phyloP scores from a whole-genome alignment of 345 rosid genomes.

The Arabidopsis arenosa region DNA sequence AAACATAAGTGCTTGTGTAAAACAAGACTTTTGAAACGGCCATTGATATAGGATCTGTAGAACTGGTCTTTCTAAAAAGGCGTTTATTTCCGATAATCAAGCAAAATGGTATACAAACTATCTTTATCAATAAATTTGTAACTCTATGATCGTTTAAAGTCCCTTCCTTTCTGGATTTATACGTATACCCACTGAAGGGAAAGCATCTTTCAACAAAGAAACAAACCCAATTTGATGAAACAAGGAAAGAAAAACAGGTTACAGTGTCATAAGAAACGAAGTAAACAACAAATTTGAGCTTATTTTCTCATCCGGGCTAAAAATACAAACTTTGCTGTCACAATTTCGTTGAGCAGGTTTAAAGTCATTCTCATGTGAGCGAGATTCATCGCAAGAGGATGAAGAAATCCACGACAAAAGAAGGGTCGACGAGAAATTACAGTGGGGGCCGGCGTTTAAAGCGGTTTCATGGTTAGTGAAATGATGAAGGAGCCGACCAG shows the following conservation, averaged over 20 bases:
- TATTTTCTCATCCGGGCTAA: slow-evolving; percentile 6
- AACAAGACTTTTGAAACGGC: slow-evolving; percentile 13
- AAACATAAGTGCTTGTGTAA: background rate
- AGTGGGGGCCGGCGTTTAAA: slow-evolving; percentile 39
- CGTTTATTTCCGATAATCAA: slow-evolving; percentile 21
- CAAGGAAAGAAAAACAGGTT: background rate
- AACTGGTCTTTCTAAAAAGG: slow-evolving; percentile 26
- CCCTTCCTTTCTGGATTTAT: slow-evolving; percentile 7
- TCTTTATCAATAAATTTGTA: background rate
- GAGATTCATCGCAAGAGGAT: slow-evolving; percentile 7
- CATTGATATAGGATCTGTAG: slow-evolving; percentile 42
- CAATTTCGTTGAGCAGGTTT: slow-evolving; percentile 9
- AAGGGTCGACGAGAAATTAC: slow-evolving; percentile 14
- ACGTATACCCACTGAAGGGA: slow-evolving; percentile 4
- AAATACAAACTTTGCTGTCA: slow-evolving; percentile 20
- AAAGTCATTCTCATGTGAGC: background rate
- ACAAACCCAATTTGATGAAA: slow-evolving; percentile 24
- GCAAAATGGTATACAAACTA: slow-evolving; percentile 7
- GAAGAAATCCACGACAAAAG: slow-evolving; percentile 4
- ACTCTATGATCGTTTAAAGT: slow-evolving; percentile 24
- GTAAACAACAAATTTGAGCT: slow-evolving; percentile 1
- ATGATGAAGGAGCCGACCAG: slow-evolving; percentile 49
- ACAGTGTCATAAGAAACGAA: background rate
- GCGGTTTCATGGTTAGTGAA: slow-evolving; percentile 42
- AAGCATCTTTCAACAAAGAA: background rate